Percentiles rank a stretch among this genome's conserved stretches.
Conservation (phyloP, 805 yeast species). For the Dipodascus geniculatus region DNA sequence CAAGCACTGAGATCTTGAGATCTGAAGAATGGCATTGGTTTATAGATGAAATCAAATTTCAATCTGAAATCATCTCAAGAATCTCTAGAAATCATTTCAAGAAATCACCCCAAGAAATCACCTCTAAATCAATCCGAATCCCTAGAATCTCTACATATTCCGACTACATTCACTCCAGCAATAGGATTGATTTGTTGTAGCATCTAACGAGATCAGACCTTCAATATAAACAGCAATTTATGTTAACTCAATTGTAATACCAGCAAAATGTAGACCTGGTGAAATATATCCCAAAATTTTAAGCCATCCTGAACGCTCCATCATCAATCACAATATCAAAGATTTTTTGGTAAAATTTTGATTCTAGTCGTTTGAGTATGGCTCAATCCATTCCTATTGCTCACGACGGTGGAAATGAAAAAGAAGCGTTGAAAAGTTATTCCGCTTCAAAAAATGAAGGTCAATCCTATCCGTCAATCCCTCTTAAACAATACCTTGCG, state of each 20-base stretch:
- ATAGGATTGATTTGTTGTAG: neutral
- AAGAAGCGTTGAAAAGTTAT: neutral
- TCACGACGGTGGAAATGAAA: neutral
- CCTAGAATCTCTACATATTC: neutral
- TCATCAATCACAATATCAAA: neutral
- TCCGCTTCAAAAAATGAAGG: neutral
- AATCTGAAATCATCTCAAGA: too few relatives aligned
- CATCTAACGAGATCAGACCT: neutral
- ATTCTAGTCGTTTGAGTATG: neutral
- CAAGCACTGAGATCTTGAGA: too few relatives aligned
- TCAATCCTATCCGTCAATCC: neutral
- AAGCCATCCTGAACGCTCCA: neutral
- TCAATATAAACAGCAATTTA: neutral
- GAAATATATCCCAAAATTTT: neutral
- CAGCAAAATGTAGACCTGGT: neutral
- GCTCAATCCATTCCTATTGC: neutral
- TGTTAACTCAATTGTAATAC: neutral
- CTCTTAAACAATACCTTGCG: neutral
- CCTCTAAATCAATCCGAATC: too few relatives aligned
- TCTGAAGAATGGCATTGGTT: too few relatives aligned
- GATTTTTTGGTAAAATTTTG: neutral
- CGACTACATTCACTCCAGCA: neutral
- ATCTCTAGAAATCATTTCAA: too few relatives aligned
- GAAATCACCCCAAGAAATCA: too few relatives aligned
- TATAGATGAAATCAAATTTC: too few relatives aligned